Base-by-base conservation (phyloP, 768 basidiomycete genomes). In the Russula emetica region DNA sequence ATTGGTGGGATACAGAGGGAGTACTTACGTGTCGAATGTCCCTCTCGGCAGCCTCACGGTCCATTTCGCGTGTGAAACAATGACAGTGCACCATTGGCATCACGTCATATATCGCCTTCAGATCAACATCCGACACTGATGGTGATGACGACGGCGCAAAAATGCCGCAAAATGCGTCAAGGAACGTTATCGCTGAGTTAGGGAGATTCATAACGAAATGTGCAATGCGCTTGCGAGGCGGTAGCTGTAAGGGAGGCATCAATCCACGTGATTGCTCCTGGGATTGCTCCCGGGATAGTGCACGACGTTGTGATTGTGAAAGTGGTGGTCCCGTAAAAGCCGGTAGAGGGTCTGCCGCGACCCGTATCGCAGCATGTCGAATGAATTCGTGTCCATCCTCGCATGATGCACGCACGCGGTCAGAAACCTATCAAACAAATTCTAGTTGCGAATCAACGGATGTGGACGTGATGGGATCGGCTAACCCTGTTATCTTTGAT, bases 191-290 rank as follows among this genome's bases (percentile, higher is more conserved):
- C 0, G 95, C 97, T 28, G 88, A 87, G 69, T 92, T 94, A 2
- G 97, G 97, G 22, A 99, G 80, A 74, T 99, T 99, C 94, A 99
- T 96, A n/a, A 97, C 88, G 71, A 92, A 94, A 72, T 97, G 96
- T 14, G 84, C 76, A 67, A 97, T 85, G 50, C 81, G 76, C 60
- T 74, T 78, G 62, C 89, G 83, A 42, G 78, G 72, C 9, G 74
- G 76, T 50, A n/a, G 69, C 24, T 22, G 58, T 16, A 49, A 38
- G 30, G 65, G 45, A 9, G n/a, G 47, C 24, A 16, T 53, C 28
- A 20, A 18, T 5, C 28, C 45, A 49, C 66, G 45, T 13, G 36
- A 36, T 13, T 36, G 36, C 30, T 4, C 30, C 7, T 30, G 30
- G 45, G 76, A 76, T 66, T 65, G 63, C 70, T 77, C 76, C 42